Evolutionary conservation across 2,329 filamentous ascomycete species (phyloP), one percentile per base, ranked within the genome.

Genomic region (Pyricularia sp.): DNA sequence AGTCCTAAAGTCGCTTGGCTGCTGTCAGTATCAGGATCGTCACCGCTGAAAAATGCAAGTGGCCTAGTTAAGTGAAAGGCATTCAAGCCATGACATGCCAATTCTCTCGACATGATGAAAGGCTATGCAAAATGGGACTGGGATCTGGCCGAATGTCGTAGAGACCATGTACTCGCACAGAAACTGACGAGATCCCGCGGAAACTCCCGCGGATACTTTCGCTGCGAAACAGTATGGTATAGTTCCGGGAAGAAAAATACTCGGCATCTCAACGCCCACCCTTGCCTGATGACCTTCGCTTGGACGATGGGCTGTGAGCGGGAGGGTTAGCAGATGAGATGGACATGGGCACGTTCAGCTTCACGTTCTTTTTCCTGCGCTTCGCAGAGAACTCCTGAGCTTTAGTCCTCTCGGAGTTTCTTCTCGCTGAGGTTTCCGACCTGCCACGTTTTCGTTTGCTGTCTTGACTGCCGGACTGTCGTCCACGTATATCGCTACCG

Each of bases 301-400:
- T 49, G 8, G 19, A 49, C 40, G 40, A 49, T n/a, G 40, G 40
- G 19, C 40, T 49, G 40, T 5, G 19, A 49, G 40, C 40, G 40
- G 40, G 19, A 49, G 40, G 40, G 19, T 49, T 53, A 13, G 62
- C 62, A 22, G 69, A 78, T 66, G 87, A 89, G 61, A 90, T 84
- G 1, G 85, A 87, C 4, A 79, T 81, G 65, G 87, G 72, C 28
- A 79, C 79, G 10, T 88, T 88, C 65, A 91, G 75, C 67, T 87
- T 87, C 63, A 90, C 79, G 65, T 88, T 84, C 72, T 87, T 88
- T 73, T 85, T 85, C 70, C 84, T 82, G 60, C 85, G 78, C 71
- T 82, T 81, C 57, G 84, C 82, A 8, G 84, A 82, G 22, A 87
- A 73, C 68, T 84, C 78, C 68, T 77, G 75, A 13, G 77, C 75